Percentiles rank a stretch among this genome's conserved stretches.
Conservation (phyloP, 352 stramenopile genomes). For the Phytophthora syringae region DNA sequence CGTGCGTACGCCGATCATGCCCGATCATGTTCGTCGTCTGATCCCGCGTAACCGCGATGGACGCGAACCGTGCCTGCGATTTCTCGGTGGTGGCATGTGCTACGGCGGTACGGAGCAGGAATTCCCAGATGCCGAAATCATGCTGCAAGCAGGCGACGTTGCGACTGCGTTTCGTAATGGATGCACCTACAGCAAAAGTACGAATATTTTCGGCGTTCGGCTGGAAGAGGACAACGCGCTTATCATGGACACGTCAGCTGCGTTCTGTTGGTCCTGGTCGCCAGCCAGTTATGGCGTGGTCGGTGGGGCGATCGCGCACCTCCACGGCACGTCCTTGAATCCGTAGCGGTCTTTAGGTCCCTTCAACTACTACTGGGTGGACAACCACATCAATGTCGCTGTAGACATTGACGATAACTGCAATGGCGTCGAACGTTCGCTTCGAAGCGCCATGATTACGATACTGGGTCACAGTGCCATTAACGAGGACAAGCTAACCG, state of each 20-base stretch:
- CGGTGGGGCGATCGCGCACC: no score
- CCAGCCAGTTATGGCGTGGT: not conserved
- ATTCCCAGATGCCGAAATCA: not conserved
- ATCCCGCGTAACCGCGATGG: slow-evolving; percentile 1
- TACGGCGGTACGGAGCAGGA: slow-evolving; percentile 5
- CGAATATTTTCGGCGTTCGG: not conserved
- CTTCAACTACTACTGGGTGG: not conserved
- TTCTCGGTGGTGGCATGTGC: slow-evolving; percentile 6
- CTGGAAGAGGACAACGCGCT: not conserved
- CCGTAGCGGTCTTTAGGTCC: not conserved
- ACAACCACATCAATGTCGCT: not conserved
- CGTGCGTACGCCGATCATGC: not conserved
- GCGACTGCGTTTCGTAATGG: slow-evolving; percentile 16
- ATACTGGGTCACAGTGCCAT: not conserved
- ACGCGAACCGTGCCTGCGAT: slow-evolving; percentile 13
- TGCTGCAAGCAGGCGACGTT: not conserved
- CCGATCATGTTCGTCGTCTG: not conserved
- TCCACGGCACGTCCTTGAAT: not conserved
- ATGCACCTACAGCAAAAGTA: slow-evolving; percentile 4
- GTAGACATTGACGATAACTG: not conserved
- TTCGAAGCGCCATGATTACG: not conserved
- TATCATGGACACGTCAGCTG: not conserved
- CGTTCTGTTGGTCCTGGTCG: not conserved
- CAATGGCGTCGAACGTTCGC: not conserved
- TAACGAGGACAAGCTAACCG: not conserved